A percentile compares a stretch with the other conserved stretches of the same genome.
These are phyloP conservation scores for Diaporthe sp. DNA, from an alignment of 2,329 filamentous ascomycete genomes.

Conservation along the genomic window DNA sequence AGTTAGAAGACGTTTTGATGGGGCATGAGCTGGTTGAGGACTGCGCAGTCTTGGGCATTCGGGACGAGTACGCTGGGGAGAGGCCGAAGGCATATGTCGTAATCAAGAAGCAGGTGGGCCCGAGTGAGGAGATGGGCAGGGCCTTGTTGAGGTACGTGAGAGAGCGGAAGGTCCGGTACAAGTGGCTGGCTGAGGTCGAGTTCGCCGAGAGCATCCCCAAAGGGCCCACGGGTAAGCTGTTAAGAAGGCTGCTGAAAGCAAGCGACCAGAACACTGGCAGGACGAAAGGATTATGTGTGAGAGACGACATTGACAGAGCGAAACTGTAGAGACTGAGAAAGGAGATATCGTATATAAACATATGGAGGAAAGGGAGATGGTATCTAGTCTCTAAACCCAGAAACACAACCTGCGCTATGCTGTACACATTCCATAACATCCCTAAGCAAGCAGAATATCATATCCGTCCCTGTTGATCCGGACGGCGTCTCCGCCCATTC, in stretches of 20 bases:
- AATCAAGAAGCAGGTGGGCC: conserved; percentile 49
- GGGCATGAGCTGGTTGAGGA: conserved; percentile 63
- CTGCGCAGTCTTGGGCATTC: conserved; percentile 71
- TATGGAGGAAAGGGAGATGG: conserved; percentile 1
- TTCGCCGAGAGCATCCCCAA: conserved; percentile 68
- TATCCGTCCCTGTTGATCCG: conserved; percentile 78
- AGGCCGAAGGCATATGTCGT: conserved; percentile 74
- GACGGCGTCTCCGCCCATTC: conserved; percentile 72
- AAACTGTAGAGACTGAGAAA: conserved; percentile 8
- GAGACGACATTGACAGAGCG: conserved; percentile 11
- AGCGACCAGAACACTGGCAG: conserved; percentile 17
- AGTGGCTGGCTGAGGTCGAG: conserved; percentile 62
- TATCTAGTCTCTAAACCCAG: conserved; percentile 5
- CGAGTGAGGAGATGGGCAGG: conserved; percentile 50
- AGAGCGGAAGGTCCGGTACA: conserved; percentile 66
- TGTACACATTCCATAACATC: not conserved
- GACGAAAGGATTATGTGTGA: conserved; percentile 8
- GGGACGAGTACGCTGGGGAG: conserved; percentile 66
- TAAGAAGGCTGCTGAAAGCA: conserved; percentile 61
- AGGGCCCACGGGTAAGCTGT: conserved; percentile 70
- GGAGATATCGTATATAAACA: not conserved
- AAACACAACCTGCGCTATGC: conserved; percentile 27
- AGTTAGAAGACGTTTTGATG: conserved; percentile 50
- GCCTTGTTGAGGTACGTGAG: conserved; percentile 63
- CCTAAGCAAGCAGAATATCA: conserved; percentile 73